phyloP scores from a whole-genome alignment of 2,329 filamentous ascomycete genomes.

The Colletotrichum sp. region DNA sequence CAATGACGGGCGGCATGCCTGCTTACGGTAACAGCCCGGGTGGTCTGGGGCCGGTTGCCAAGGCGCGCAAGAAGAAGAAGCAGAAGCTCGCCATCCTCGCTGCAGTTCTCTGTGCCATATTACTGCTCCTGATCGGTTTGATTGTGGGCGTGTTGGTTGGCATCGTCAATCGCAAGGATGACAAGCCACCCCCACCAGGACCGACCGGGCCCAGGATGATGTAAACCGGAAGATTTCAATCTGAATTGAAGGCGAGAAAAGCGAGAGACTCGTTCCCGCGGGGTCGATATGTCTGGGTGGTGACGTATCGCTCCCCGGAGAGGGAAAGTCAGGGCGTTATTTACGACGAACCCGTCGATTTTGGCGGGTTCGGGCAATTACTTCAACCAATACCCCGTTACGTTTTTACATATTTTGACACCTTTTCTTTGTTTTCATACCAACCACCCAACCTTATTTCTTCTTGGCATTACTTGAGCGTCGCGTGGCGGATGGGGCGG shows the following conservation, averaged over 20 bases:
- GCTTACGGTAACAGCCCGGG: slow-evolving; percentile 2
- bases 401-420: background rate
- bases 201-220: background rate
- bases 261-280: background rate
- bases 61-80: slow-evolving; percentile 13
- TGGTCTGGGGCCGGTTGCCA: slow-evolving; percentile 15
- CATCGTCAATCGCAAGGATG: slow-evolving; percentile 7
- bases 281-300: background rate
- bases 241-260: background rate
- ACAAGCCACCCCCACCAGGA: background rate
- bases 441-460: background rate
- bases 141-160: slow-evolving; percentile 19
- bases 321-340: background rate
- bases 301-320: background rate
- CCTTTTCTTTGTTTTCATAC: background rate
- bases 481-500: background rate
- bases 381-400: slow-evolving; percentile 15
- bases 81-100: slow-evolving; percentile 17
- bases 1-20: slow-evolving; percentile 20
- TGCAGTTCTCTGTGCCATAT: slow-evolving; percentile 1
- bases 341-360: background rate
- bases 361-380: background rate
- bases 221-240: background rate
- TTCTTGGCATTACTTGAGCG: background rate
- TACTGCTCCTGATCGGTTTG: slow-evolving; percentile 20